Evolutionary conservation across 2,329 filamentous ascomycete genomes (phyloP).

Genomic region (Colletotrichum costaricense): DNA sequence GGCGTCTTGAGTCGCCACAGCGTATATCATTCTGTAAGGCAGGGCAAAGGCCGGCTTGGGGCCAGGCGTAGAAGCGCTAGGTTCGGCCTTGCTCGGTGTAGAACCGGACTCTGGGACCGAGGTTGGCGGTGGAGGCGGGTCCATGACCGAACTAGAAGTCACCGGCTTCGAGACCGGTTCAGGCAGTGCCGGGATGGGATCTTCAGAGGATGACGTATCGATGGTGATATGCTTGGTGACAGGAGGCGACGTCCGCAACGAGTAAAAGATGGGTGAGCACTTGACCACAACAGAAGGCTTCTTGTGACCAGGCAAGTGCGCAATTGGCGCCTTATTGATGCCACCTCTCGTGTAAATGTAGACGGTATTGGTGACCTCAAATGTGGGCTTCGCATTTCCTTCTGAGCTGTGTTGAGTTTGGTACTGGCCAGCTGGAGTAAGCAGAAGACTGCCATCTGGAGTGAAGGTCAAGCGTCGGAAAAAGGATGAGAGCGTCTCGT

Average conservation of each 20-base stretch:
- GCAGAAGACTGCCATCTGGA: constrained; percentile 91
- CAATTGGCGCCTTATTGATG: constrained; percentile 95
- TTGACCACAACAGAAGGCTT: constrained; percentile 97
- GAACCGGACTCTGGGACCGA: constrained; percentile 56
- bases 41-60: constrained; percentile 82
- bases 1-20: constrained; percentile 95
- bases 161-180: constrained; percentile 79
- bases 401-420: constrained; percentile 78
- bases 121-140: constrained; percentile 78
- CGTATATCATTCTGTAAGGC: constrained; percentile 94
- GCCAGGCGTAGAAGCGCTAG: constrained; percentile 63
- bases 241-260: constrained; percentile 74
- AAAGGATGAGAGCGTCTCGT: constrained; percentile 97
- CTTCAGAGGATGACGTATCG: constrained; percentile 89
- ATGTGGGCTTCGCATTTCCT: constrained; percentile 77
- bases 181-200: constrained; percentile 84
- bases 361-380: constrained; percentile 95
- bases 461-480: constrained; percentile 95
- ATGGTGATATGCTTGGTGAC: constrained; percentile 91
- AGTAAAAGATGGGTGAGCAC: constrained; percentile 92
- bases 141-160: constrained; percentile 75
- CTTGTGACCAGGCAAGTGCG: constrained; percentile 95
- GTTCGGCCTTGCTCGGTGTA: constrained; percentile 50
- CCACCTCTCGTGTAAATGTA: constrained; percentile 98
- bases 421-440: constrained; percentile 96